Base-by-base conservation (phyloP, 1,139 yeast species). In the Kurtzmaniella quercitrusa region DNA sequence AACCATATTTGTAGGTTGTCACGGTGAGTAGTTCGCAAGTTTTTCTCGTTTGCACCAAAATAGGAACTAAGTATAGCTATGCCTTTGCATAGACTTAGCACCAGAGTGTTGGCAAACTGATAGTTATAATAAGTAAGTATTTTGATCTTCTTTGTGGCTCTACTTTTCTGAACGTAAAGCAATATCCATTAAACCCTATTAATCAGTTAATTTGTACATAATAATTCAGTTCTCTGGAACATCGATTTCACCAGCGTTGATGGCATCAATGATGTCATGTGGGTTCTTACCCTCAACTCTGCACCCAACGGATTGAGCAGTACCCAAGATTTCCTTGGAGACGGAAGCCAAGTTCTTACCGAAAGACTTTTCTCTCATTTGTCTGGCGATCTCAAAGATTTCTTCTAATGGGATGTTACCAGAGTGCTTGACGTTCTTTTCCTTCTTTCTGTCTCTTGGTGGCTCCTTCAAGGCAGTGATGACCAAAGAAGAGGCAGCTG, bases 401-500 rank as follows among this genome's bases (percentile, higher is more conserved):
- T 93, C 97, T 65, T 91, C 96, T 67, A 93, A 82, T 65, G 96
- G 88, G 68, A 93, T 84, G 91, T 89, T 93, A 80, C 99, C 99
- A 71, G 84, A 84, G 88, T 93, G 99, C 84, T 91, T 91, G 75
- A 94, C 89, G 81, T 94, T 91, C 94, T 93, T 93, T 74, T 93
- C 98, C 95, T 93, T 93, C 95, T 93, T 93, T 83, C 97, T 86
- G 85, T 93, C 99, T 88, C 99, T 91, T 71, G 96, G 96, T 65
- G 99, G 91, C 82, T 93, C 99, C 85, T 93, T 93, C 71, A 93
- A 84, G 63, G 99, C 99, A 72, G 96, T 88, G 76, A 93, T 93
- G 72, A 93, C 97, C 68, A 93, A 85, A 60, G 98, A 91, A 50
- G 98, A 93, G 61, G 99, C 99, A 71, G 98, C 84, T 77, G 99